Percentiles rank a stretch among this genome's conserved stretches.
These are phyloP conservation scores for Rhododendron mucronatum DNA, from an alignment of 148 eudicot species.

Conservation along the genomic window DNA sequence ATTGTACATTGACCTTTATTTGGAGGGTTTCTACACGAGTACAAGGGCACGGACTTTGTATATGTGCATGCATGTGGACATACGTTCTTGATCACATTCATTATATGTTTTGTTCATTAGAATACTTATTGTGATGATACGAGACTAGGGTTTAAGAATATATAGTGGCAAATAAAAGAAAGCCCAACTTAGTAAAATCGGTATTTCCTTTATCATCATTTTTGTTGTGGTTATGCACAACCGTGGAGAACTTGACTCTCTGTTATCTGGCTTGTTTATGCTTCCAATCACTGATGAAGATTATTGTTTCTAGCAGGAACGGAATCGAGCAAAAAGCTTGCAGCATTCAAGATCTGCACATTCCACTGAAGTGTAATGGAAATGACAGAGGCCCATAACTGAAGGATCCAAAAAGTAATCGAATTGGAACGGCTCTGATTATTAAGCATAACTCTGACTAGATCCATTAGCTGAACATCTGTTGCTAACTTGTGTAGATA, in stretches of 20 bases:
- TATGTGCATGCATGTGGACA: not conserved
- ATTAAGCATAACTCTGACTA: not conserved
- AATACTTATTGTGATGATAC: not conserved
- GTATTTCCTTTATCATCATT: not conserved
- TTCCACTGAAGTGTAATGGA: not conserved
- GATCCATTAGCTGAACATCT: not conserved
- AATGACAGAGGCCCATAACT: not conserved
- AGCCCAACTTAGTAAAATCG: not conserved
- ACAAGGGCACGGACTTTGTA: not conserved
- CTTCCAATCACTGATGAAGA: not conserved
- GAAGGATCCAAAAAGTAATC: not conserved
- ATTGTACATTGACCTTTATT: not conserved
- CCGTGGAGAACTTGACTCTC: not conserved
- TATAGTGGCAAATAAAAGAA: not conserved
- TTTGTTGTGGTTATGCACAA: not conserved
- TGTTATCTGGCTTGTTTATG: not conserved
- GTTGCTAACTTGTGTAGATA: not conserved
- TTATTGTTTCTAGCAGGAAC: not conserved
- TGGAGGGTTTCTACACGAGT: not conserved
- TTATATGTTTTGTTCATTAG: not conserved
- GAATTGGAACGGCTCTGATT: not conserved
- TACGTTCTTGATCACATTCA: not conserved
- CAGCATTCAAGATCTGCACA: not conserved
- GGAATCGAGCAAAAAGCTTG: not conserved
- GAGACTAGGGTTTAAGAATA: not conserved